Conservation (phyloP, 1,284 basidiomycete species). For the Ceratorhiza oryzae-sativae region DNA sequence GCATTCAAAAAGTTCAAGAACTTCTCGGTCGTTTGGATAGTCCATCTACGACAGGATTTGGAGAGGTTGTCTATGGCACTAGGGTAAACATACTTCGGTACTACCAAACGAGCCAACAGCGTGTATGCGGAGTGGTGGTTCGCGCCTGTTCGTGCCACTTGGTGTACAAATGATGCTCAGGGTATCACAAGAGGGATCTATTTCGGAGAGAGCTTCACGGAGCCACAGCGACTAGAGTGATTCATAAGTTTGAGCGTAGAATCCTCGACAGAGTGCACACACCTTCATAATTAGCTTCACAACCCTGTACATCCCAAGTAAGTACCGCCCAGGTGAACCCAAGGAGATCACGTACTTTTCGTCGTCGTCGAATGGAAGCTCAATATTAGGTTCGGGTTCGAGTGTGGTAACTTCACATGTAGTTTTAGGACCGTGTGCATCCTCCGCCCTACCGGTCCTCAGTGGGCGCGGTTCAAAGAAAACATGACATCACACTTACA, state of each 20-base stretch:
- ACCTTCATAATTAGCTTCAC: conserved; percentile 89
- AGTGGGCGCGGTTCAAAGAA: too few relatives aligned
- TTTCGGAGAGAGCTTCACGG: conserved; percentile 86
- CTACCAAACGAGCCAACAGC: conserved; percentile 82
- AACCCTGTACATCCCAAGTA: conserved; percentile 56
- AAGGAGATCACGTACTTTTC: conserved; percentile 60
- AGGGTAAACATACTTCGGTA: conserved; percentile 66
- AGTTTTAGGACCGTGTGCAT: conserved; percentile 82
- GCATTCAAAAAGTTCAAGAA: conserved; percentile 89
- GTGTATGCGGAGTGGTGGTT: conserved; percentile 75
- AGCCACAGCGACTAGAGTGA: conserved; percentile 81
- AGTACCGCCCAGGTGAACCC: conserved; percentile 13
- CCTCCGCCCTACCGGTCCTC: conserved; percentile 71
- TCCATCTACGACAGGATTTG: conserved; percentile 71
- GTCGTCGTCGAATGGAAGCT: conserved; percentile 78
- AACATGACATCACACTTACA: conserved; percentile 63
- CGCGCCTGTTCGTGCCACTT: conserved; percentile 48
- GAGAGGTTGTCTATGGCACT: neutral
- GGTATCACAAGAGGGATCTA: conserved; percentile 83
- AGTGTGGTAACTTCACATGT: conserved; percentile 88
- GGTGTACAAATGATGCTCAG: conserved; percentile 81
- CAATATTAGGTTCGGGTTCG: conserved; percentile 81
- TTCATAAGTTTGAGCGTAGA: neutral
- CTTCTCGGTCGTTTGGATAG: conserved; percentile 88
- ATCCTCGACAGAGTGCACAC: conserved; percentile 36